Base-by-base conservation (phyloP, 805 yeast genomes). In the Aciculoconidium aculeatum region DNA sequence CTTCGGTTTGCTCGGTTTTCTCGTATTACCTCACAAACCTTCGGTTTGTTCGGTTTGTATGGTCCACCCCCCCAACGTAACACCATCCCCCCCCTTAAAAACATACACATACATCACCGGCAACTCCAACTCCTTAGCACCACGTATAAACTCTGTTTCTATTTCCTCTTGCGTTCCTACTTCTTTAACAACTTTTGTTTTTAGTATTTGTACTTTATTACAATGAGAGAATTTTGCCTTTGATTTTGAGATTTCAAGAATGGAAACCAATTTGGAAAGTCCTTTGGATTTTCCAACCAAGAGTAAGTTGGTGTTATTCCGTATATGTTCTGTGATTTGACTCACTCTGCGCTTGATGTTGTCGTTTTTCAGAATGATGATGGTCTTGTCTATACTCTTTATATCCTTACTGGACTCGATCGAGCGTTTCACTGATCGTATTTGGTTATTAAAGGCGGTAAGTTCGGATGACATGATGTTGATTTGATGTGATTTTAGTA, bases 241-340 rank as follows among this genome's bases (percentile, higher is more conserved):
- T 19, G 34, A 38, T 31, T 51, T 51, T 13, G 41, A 37, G 11
- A 39, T 40, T 24, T 51, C 56, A 6, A 40, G 46, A 5, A 44
- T 37, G 2, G 49, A 34, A 3, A 51, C 37, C 11, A 47, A 37
- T 30, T 47, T 48, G 10, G 39, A 32, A 3, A 48, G 34, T 7
- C 38, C 34, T 4, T 23, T 22, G 12, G 54, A 45, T 18, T 33
- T 45, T n/a, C 43, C 49, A 1, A 31, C 44, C 8, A 51, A 22
- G 13, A 47, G 26, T 11, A 48, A 37, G 14, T 30, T 27, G 31
- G 15, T 25, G 9, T 21, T 37, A 31, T 8, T 21, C 7, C 32
- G 18, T 9, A 48, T 27, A 2, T 38, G 37, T 3, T 25, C 23
- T 7, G 33, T 13, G 11, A 37, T 30, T 4, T 32, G 41, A 17